A percentile compares a stretch with the other conserved stretches of the same genome.
phyloP scores from a whole-genome alignment of 2,329 filamentous ascomycete species.

The Exophiala sp. region DNA sequence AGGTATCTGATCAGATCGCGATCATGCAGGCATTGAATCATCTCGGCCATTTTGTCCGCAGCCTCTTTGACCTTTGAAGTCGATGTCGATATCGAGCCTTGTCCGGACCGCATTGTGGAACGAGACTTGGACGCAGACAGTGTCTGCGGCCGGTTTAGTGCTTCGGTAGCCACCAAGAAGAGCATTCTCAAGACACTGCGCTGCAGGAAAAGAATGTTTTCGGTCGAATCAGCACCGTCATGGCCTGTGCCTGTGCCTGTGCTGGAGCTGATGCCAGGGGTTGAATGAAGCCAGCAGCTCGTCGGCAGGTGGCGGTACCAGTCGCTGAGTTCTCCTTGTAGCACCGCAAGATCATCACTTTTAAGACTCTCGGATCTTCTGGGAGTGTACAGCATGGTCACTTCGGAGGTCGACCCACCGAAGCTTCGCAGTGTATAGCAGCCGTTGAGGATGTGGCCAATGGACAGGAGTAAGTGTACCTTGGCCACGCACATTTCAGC shows the following conservation, averaged over 20 bases:
- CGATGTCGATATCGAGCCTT: neutral
- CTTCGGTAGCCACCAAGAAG: slow-evolving; percentile 19
- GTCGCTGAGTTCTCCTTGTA: slow-evolving; percentile 18
- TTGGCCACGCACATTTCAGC: slow-evolving; percentile 19
- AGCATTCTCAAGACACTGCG: slow-evolving; percentile 16
- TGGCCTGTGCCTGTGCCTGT: no score
- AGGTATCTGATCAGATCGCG: slow-evolving; percentile 19
- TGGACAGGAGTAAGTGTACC: slow-evolving; percentile 12
- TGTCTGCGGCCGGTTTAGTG: slow-evolving; percentile 18
- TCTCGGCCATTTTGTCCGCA: slow-evolving; percentile 17
- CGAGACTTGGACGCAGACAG: slow-evolving; percentile 6
- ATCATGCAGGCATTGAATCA: slow-evolving; percentile 14
- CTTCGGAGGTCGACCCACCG: slow-evolving; percentile 17
- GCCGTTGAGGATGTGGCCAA: slow-evolving; percentile 17
- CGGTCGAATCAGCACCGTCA: slow-evolving; percentile 1
- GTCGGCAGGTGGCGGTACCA: slow-evolving; percentile 17
- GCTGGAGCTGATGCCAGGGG: neutral
- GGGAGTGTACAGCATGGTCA: slow-evolving; percentile 21
- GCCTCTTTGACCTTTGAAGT: slow-evolving; percentile 19
- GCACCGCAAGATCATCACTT: slow-evolving; percentile 3
- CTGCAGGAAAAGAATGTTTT: slow-evolving; percentile 14
- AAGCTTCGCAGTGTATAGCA: slow-evolving; percentile 20
- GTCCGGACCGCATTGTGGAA: neutral
- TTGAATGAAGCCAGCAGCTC: slow-evolving; percentile 9
- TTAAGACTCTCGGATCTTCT: slow-evolving; percentile 9